Evolutionary conservation across 495 filamentous ascomycete species (phyloP).

Genomic region (Hypoxylon fuscum): DNA sequence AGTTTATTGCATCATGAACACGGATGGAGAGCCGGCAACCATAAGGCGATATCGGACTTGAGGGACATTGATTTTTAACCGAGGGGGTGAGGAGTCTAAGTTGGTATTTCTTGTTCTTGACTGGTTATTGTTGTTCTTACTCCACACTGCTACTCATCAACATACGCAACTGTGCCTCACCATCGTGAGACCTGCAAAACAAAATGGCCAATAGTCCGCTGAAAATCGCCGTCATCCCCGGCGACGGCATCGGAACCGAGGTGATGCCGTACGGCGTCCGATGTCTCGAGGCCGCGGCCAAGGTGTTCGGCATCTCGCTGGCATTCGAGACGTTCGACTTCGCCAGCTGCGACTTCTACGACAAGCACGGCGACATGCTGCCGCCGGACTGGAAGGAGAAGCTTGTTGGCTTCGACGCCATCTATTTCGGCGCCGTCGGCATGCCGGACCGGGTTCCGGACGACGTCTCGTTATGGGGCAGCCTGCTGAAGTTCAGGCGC

Average conservation of each 20-base stretch:
- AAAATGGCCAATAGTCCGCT: constrained; percentile 33
- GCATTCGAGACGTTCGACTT: constrained; percentile 45
- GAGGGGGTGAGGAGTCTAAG: neutral
- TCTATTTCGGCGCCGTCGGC: constrained; percentile 48
- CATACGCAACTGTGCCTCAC: neutral
- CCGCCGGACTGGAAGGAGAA: constrained; percentile 43
- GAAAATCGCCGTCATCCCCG: constrained; percentile 47
- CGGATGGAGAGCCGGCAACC: neutral
- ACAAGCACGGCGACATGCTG: constrained; percentile 45
- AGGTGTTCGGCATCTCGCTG: constrained; percentile 37
- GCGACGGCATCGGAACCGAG: constrained; percentile 47
- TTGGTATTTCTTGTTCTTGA: neutral
- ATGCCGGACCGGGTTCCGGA: constrained; percentile 45
- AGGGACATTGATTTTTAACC: constrained; percentile 1
- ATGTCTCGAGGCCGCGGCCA: constrained; percentile 38
- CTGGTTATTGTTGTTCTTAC: neutral
- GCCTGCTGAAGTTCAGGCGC: constrained; percentile 80
- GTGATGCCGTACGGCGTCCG: constrained; percentile 44
- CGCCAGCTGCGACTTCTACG: constrained; percentile 41
- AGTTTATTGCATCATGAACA: neutral
- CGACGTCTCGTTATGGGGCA: constrained; percentile 53
- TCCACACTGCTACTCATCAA: neutral
- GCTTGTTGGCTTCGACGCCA: constrained; percentile 42
- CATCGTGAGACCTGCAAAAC: neutral
- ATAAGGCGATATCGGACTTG: neutral